Base-by-base conservation (phyloP, 2,329 filamentous ascomycete genomes). In the Botrytis hyacinthi region DNA sequence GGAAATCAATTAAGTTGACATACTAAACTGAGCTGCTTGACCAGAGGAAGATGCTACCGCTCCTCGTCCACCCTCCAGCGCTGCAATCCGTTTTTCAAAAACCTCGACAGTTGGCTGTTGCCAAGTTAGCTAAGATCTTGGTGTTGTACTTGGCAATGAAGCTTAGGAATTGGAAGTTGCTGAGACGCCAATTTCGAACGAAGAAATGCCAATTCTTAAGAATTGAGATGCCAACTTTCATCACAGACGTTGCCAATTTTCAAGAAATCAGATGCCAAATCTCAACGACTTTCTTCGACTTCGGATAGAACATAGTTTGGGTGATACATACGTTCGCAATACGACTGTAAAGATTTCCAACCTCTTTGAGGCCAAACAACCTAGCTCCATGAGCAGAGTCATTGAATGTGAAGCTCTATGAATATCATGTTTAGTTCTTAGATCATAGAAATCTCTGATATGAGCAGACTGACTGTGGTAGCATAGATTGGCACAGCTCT, bases 401-500 rank as follows among this genome's bases (percentile, higher is more conserved):
- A 89, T 98, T 92, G 89, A 99, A 99, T 71, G 90, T 90, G 84
- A 87, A 99, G 80, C 94, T 97, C 92, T 94, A 77, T 29, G 71
- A 67, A 48, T 14, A 46, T 68, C 60, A 71, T 76, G 6, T 57
- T 77, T 71, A 79, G 76, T 60, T 71, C 20, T 35, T 40, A 10
- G 1, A 29, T 29, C n/a, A 67, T 32, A 16, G 20, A 46, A 32
- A 12, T 14, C 12, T n/a, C 44, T 37, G 9, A 6, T 37, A 63
- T 32, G 8, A 44, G 26, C 8, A 40, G 42, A 60, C 42, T 16
- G 82, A 89, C 90, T n/a, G 92, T 95, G 8, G 95, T 95, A 22
- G 95, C 94, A 82, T 98, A 98, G 81, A 99, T 98, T 71, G 96
- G 96, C 14, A 98, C 94, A 65, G 95, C 96, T 79, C 96, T 90